A percentile compares a stretch with the other conserved stretches of the same genome.
Conservation (phyloP, 1,284 basidiomycete species). For the Boletellus dicymbophilus region DNA sequence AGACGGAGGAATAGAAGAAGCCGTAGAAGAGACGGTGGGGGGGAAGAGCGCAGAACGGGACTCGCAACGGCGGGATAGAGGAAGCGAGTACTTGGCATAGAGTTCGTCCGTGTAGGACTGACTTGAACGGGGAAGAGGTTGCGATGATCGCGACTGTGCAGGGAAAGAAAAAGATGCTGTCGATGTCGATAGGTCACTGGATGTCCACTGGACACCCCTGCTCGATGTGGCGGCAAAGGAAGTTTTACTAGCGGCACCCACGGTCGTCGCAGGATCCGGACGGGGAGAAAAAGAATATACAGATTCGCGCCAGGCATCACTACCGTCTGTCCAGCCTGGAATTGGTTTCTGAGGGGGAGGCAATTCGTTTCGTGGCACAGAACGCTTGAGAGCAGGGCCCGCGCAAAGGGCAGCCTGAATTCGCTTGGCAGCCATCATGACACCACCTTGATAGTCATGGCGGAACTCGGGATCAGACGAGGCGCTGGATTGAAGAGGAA, state of each 20-base stretch:
- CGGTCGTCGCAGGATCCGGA: constrained; percentile 26
- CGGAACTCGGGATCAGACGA: constrained; percentile 26
- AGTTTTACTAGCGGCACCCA: constrained; percentile 28
- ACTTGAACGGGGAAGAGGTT: constrained; percentile 22
- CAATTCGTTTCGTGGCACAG: constrained; percentile 19
- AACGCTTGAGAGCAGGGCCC: constrained; percentile 37
- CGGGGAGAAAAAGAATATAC: constrained; percentile 51
- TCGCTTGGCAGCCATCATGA: constrained; percentile 68
- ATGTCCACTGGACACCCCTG: constrained; percentile 51
- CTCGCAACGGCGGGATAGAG: constrained; percentile 52
- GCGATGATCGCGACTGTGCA: constrained; percentile 12
- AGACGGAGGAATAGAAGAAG: constrained; percentile 32
- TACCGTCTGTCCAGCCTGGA: constrained; percentile 71
- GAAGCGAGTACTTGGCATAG: constrained; percentile 53
- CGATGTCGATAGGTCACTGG: constrained; percentile 34
- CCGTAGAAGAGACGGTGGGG: constrained; percentile 33
- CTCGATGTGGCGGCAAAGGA: constrained; percentile 52
- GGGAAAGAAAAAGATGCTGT: constrained; percentile 26
- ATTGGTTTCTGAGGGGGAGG: constrained; percentile 44
- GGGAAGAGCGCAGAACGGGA: constrained; percentile 45
- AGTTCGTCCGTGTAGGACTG: constrained; percentile 47
- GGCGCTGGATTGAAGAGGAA: constrained; percentile 27
- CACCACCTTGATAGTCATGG: constrained; percentile 52
- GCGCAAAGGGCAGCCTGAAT: constrained; percentile 51
- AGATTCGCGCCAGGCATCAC: constrained; percentile 60